A percentile compares a stretch with the other conserved stretches of the same genome.
Conservation (phyloP, 768 basidiomycete species). For the Leucocoprinus leucothites region DNA sequence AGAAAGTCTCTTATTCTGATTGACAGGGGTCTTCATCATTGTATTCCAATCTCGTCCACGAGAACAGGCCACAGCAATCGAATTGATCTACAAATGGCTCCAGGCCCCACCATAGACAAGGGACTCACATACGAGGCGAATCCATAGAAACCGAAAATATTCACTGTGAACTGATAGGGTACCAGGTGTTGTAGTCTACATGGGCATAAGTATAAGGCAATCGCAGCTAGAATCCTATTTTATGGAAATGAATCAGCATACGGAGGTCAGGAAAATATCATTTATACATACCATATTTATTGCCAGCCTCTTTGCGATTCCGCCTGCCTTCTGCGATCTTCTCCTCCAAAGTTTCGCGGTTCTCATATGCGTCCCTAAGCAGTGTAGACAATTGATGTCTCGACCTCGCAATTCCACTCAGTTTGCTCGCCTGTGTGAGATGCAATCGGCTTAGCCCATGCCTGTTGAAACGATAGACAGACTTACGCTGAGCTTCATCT, state of each 20-base stretch:
- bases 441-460: neutral
- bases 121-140: no score
- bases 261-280: neutral
- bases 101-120: no score
- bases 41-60: no score
- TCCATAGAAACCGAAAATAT: no score
- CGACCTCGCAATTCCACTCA: constrained; percentile 64
- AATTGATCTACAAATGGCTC: no score
- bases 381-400: constrained; percentile 80
- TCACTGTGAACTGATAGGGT: no score
- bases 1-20: no score
- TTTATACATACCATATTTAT: constrained; percentile 75
- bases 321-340: constrained; percentile 78
- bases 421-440: constrained; percentile 57
- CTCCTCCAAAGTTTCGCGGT: constrained; percentile 80
- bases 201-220: constrained; percentile 33
- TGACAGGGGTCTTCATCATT: no score
- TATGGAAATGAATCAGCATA: neutral
- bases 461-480: neutral
- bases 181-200: no score
- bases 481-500: constrained; percentile 79
- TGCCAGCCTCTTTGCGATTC: constrained; percentile 87
- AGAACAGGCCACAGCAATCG: no score
- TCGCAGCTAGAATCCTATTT: constrained; percentile 27
- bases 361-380: constrained; percentile 78